Evolutionary conservation across 805 yeast genomes (phyloP).

Genomic region (Kuraishia floccosa): DNA sequence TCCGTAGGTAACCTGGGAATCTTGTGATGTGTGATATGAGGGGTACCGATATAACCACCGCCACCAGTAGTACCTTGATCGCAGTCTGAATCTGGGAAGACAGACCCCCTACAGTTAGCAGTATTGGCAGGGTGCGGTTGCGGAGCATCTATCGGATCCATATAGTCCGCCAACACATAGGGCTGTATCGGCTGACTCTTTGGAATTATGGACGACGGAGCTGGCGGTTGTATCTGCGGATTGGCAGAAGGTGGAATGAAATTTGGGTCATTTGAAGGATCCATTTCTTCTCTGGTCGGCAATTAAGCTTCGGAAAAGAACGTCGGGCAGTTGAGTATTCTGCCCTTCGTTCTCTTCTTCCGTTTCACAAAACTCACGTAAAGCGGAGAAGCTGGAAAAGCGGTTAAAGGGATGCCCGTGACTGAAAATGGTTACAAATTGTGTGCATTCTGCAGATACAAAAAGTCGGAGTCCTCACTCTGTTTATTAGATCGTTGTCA

Average conservation of each 20-base stretch:
- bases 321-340: too few species aligned
- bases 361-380: too few species aligned
- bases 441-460: too few species aligned
- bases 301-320: too few species aligned
- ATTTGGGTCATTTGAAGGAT: constrained; percentile 86
- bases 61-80: not conserved
- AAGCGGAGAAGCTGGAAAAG: too few species aligned
- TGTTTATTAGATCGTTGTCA: too few species aligned
- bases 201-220: constrained; percentile 62
- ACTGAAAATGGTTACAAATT: too few species aligned
- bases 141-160: constrained; percentile 66
- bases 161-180: constrained; percentile 63
- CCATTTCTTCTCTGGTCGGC: too few species aligned
- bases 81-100: not conserved
- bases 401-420: too few species aligned
- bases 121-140: constrained; percentile 6
- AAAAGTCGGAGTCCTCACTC: too few species aligned
- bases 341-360: too few species aligned
- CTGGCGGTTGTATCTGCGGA: constrained; percentile 49
- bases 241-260: constrained; percentile 76
- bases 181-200: constrained; percentile 69
- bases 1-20: not conserved
- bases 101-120: not conserved
- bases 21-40: too few species aligned
- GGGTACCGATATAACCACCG: not conserved